Conservation (phyloP, 164 flowering plant species). For the Paratinospora sagittata region DNA sequence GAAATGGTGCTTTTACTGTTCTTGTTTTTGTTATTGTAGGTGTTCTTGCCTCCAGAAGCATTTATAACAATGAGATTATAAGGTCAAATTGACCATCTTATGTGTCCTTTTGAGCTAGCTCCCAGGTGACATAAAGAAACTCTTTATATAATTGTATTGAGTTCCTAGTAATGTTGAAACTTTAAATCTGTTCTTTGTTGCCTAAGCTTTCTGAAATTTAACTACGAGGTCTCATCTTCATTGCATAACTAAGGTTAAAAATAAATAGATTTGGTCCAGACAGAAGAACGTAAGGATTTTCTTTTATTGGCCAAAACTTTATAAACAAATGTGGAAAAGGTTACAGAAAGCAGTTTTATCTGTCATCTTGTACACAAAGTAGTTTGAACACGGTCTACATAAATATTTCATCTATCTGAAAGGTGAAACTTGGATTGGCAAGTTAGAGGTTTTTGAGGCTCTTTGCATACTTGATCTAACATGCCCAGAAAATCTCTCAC, state of each 20-base stretch:
- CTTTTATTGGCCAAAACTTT: not conserved
- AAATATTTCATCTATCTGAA: conserved; percentile 26
- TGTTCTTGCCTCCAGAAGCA: conserved; percentile 35
- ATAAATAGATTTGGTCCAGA: not conserved
- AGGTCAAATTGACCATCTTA: not conserved
- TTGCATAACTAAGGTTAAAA: not conserved
- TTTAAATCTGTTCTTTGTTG: not conserved
- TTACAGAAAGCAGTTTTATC: not conserved
- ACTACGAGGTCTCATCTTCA: not conserved
- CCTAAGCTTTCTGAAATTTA: not conserved
- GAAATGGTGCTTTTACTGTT: conserved; percentile 53
- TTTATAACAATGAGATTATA: conserved; percentile 11
- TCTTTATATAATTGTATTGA: not conserved
- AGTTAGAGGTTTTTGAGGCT: conserved; percentile 42
- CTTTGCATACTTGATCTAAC: conserved; percentile 84
- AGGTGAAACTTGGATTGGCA: conserved; percentile 44
- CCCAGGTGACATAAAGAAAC: not conserved
- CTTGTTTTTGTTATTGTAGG: conserved; percentile 42
- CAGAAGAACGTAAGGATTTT: not conserved
- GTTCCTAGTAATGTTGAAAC: not conserved
- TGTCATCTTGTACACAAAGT: not conserved
- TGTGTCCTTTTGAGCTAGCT: not conserved
- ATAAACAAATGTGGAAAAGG: not conserved
- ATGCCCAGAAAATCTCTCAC: conserved; percentile 84
- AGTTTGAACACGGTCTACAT: conserved; percentile 3